Evolutionary conservation across 345 rosid species (phyloP), one percentile per base, ranked within the genome.

Genomic region (Nephelium lappaceum): DNA sequence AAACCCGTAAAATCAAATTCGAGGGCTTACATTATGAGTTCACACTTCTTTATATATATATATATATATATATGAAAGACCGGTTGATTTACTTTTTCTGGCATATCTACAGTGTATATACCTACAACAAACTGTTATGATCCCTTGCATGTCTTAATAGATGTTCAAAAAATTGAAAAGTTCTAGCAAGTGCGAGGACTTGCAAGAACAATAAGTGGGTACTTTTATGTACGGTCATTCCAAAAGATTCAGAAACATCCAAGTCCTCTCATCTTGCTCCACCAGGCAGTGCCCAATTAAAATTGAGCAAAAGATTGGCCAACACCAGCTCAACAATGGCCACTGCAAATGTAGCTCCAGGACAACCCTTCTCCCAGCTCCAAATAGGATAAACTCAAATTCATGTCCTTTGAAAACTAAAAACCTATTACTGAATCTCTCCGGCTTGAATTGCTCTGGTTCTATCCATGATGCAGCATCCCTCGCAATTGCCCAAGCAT

Each of bases 391-490:
- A 38, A 24, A 49, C 6, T 70, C 11, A 15, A 70, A 70, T 47
- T 70, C 55, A 14, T 3, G 36, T 8, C 73, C 73, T 25, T 70
- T 49, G 38, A 70, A 70, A 70, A 27, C 39, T 24, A 14, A 9
- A 38, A 4, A 72, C 7, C 11, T 70, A 2, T 45, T 6, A 19
- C 61, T 8, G 36, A 81, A 84, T 45, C 84, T 84, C n/a, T 81
- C 82, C 3, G 81, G 84, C 0, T 25, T 47, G 45, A 78, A 81
- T 25, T 75, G 42, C 5, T 81, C 72, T 3, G 84, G 60, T 0
- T 36, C 70, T 6, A 63, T 57, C 84, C 87, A 84, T 0, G 51
- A 5, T 3, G 43, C 36, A 0, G 87, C 71, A 9, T 81, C 87
- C 58, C 68, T 73, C 2, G 55, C 71, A 41, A 84, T 76, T 3